Conservation (phyloP, 306 rosid species). For the Abrus pulchellus region DNA sequence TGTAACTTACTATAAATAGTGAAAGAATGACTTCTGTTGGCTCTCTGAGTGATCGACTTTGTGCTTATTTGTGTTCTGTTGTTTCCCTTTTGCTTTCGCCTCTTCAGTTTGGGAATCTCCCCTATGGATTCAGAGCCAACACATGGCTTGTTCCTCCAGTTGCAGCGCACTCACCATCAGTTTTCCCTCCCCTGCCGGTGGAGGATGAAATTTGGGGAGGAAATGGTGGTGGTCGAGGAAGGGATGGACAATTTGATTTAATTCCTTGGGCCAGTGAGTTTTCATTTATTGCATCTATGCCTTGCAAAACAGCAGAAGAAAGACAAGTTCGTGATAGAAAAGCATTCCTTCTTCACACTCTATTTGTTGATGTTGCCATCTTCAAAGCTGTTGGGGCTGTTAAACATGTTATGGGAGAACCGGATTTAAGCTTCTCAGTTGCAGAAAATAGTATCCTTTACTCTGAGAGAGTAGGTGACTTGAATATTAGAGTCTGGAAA, state of each 20-base stretch:
- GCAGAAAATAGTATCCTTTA: conserved; percentile 49
- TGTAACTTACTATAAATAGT: background rate
- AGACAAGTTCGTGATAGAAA: conserved; percentile 79
- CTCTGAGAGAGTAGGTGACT: conserved; percentile 63
- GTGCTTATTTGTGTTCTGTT: background rate
- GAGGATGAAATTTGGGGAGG: conserved; percentile 84
- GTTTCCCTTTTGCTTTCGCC: conserved; percentile 27
- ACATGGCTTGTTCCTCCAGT: conserved; percentile 81
- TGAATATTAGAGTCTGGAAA: conserved; percentile 65
- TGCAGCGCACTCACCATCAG: conserved; percentile 59
- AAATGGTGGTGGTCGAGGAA: conserved; percentile 82
- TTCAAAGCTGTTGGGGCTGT: conserved; percentile 69
- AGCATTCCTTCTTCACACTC: conserved; percentile 77
- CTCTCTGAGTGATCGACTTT: background rate
- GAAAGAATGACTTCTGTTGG: conserved; percentile 9
- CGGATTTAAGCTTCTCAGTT: conserved; percentile 43
- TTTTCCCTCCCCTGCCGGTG: conserved; percentile 69
- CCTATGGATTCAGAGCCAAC: conserved; percentile 80
- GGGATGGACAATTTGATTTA: conserved; percentile 70
- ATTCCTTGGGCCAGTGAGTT: conserved; percentile 80
- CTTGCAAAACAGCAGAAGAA: conserved; percentile 80
- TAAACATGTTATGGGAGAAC: conserved; percentile 59
- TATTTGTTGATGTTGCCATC: conserved; percentile 79
- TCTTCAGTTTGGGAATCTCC: conserved; percentile 79
- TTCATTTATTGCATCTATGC: conserved; percentile 74